A percentile compares a stretch with the other conserved stretches of the same genome.
These are phyloP conservation scores for Xerocomus potaroensis DNA, from an alignment of 768 basidiomycete genomes.

Conservation along the genomic window DNA sequence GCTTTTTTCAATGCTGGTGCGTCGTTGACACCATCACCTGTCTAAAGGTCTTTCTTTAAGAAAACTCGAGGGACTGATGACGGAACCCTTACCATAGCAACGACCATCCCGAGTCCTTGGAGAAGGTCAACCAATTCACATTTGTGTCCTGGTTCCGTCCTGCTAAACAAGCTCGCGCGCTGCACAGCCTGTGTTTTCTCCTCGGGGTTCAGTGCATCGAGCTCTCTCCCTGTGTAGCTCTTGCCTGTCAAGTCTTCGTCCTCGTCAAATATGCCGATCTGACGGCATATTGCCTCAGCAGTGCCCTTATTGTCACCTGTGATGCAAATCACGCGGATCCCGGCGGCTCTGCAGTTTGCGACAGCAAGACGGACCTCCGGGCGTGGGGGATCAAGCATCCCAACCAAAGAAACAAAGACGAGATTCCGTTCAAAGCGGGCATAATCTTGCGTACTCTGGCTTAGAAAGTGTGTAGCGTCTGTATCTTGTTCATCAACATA, in stretches of 20 bases:
- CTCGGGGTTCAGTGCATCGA: constrained; percentile 73
- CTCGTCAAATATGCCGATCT: constrained; percentile 89
- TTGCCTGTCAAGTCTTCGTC: constrained; percentile 90
- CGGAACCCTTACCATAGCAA: constrained; percentile 73
- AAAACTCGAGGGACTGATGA: constrained; percentile 7
- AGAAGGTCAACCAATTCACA: constrained; percentile 90
- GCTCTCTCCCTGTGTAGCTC: constrained; percentile 91
- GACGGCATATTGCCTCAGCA: constrained; percentile 93
- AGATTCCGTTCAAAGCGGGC: constrained; percentile 86
- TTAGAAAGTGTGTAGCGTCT: constrained; percentile 77
- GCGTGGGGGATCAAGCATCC: constrained; percentile 97
- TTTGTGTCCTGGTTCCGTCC: constrained; percentile 96
- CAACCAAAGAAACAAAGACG: constrained; percentile 92
- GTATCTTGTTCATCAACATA: constrained; percentile 75
- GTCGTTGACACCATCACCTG: constrained; percentile 97
- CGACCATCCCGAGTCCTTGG: constrained; percentile 87
- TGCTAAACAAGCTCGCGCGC: constrained; percentile 82
- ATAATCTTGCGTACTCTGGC: constrained; percentile 77
- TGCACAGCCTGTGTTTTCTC: constrained; percentile 87
- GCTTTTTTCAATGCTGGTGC: constrained; percentile 96
- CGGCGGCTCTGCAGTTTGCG: constrained; percentile 86
- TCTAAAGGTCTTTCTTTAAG: constrained; percentile 43
- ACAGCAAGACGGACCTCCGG: constrained; percentile 88
- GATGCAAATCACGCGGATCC: constrained; percentile 94
- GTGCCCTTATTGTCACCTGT: constrained; percentile 98